Conservation (phyloP, 148 eudicot species). For the Pharnaceum exiguum region DNA sequence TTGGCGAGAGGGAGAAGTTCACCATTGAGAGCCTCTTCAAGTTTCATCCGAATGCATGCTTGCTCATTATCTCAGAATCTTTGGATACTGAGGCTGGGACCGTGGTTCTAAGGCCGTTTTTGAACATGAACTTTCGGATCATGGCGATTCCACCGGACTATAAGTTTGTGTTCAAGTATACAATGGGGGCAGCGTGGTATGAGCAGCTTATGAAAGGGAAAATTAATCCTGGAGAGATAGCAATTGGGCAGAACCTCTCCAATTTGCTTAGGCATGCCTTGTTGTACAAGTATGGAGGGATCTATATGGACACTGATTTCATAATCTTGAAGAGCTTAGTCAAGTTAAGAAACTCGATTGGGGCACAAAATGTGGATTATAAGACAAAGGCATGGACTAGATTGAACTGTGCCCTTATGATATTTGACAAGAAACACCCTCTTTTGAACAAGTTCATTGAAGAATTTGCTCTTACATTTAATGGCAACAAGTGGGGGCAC, state of each 20-base stretch:
- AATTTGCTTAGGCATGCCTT: slow-evolving; percentile 69
- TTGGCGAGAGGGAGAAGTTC: slow-evolving; percentile 52
- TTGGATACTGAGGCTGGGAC: slow-evolving; percentile 50
- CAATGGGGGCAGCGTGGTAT: slow-evolving; percentile 57
- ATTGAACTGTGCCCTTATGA: slow-evolving; percentile 77
- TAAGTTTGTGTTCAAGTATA: slow-evolving; percentile 48
- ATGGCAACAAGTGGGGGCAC: slow-evolving; percentile 92
- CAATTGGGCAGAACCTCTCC: slow-evolving; percentile 81
- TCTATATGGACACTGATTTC: slow-evolving; percentile 77
- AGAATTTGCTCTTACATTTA: slow-evolving; percentile 69
- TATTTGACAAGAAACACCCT: slow-evolving; percentile 73
- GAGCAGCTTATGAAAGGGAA: slow-evolving; percentile 41
- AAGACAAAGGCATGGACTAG: slow-evolving; percentile 63
- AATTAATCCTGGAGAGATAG: slow-evolving; percentile 45
- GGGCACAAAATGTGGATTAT: slow-evolving; percentile 64
- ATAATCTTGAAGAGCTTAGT: slow-evolving; percentile 51
- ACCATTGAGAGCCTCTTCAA: slow-evolving; percentile 65
- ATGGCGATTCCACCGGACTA: slow-evolving; percentile 63
- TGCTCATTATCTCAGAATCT: slow-evolving; percentile 58
- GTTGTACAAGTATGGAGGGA: slow-evolving; percentile 74
- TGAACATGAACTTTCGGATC: slow-evolving; percentile 32
- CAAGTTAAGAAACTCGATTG: slow-evolving; percentile 50
- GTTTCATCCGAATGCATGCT: slow-evolving; percentile 57
- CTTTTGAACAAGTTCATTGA: slow-evolving; percentile 55
- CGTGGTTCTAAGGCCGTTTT: slow-evolving; percentile 46